Evolutionary conservation across 805 yeast genomes (phyloP).

Genomic region (Lipomyces mesembrius): DNA sequence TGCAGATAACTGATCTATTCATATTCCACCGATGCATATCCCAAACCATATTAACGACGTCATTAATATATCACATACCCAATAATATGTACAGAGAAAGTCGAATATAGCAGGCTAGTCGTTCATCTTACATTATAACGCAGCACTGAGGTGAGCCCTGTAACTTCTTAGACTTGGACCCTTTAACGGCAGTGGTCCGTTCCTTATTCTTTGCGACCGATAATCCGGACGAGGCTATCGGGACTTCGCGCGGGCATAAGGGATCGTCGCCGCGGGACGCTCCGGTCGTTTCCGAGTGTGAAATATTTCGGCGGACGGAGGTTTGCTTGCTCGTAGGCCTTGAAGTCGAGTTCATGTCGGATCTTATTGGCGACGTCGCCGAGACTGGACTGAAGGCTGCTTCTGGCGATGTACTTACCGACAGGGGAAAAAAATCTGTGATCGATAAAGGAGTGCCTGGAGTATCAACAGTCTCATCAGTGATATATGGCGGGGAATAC

Average conservation of each 20-base stretch:
- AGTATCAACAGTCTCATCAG: not conserved
- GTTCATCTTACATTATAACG: not conserved
- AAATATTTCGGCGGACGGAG: not conserved
- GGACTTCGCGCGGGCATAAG: not conserved
- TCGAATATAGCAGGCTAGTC: not conserved
- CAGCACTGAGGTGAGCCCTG: not conserved
- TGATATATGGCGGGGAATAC: not conserved
- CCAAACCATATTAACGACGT: not conserved
- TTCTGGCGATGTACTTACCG: not conserved
- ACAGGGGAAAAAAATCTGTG: not conserved
- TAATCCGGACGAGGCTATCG: not conserved
- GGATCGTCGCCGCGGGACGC: not conserved
- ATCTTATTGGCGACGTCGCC: not conserved
- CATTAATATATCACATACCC: not conserved
- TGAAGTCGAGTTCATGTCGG: not conserved
- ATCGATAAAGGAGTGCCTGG: not conserved
- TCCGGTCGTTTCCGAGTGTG: not conserved
- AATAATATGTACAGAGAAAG: not conserved
- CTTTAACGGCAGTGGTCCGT: too few relatives aligned
- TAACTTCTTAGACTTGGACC: not conserved
- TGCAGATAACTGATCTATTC: not conserved
- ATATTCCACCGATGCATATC: not conserved
- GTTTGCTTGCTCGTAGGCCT: not conserved
- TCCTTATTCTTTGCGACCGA: not conserved
- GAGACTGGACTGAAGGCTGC: not conserved